Evolutionary conservation across 192 early-diverging fungal genomes (phyloP).

Genomic region (Chytriomyces hyalinus): DNA sequence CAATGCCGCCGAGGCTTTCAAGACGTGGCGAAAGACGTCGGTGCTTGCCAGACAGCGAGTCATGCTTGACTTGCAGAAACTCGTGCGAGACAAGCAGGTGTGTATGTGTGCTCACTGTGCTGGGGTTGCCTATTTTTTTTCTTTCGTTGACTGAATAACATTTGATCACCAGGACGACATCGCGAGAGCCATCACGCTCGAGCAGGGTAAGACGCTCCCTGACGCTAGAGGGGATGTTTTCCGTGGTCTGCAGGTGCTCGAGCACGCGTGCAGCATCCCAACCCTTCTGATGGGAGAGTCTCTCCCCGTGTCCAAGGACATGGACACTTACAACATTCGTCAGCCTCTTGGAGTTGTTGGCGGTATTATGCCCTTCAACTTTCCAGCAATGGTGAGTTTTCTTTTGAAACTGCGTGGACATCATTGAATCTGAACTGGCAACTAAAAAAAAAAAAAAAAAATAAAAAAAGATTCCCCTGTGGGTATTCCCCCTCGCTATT

Average conservation of each 20-base stretch:
- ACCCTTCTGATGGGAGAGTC: slow-evolving; percentile 79
- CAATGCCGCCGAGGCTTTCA: too few species aligned
- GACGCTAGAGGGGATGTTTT: slow-evolving; percentile 72
- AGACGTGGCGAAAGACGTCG: too few species aligned
- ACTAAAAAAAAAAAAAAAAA: too few species aligned
- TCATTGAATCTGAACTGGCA: background rate
- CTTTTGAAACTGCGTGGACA: slow-evolving; percentile 47
- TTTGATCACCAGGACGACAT: slow-evolving; percentile 59
- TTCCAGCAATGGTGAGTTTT: slow-evolving; percentile 82
- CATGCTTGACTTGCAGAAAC: slow-evolving; percentile 79
- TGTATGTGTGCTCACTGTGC: too few species aligned
- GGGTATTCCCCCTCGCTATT: slow-evolving; percentile 96
- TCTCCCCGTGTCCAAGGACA: slow-evolving; percentile 84
- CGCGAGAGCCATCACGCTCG: slow-evolving; percentile 79
- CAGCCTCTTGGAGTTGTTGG: slow-evolving; percentile 91
- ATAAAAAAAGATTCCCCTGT: slow-evolving; percentile 55
- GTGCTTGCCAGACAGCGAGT: too few species aligned
- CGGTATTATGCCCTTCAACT: slow-evolving; percentile 96
- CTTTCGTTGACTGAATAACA: background rate
- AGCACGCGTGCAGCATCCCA: slow-evolving; percentile 81
- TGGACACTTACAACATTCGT: slow-evolving; percentile 94
- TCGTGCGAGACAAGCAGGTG: slow-evolving; percentile 77
- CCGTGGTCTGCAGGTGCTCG: slow-evolving; percentile 59
- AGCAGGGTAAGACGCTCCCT: slow-evolving; percentile 92
- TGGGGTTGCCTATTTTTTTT: background rate